A percentile compares a stretch with the other conserved stretches of the same genome.
phyloP scores from a whole-genome alignment of 2,329 filamentous ascomycete genomes.

The Fusarium graminum region DNA sequence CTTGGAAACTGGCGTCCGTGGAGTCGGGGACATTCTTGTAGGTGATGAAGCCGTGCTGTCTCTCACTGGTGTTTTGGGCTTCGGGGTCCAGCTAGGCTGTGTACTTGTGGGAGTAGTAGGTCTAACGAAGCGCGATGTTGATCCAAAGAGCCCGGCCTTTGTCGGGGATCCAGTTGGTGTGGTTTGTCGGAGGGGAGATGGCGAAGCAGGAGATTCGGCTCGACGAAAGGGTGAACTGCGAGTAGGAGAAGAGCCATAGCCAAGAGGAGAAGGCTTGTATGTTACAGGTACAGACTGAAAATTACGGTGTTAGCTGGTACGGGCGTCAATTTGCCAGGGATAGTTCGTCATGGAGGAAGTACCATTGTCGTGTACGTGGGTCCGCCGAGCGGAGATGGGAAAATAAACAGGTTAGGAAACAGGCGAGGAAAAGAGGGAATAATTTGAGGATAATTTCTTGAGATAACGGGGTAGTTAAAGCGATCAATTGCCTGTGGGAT shows the following conservation, averaged over 20 bases:
- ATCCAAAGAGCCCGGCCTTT: conserved; percentile 54
- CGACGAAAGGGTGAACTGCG: conserved; percentile 75
- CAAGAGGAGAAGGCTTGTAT: conserved; percentile 79
- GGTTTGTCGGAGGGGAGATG: conserved; percentile 73
- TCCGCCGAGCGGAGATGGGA: conserved; percentile 42
- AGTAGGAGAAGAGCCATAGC: conserved; percentile 72
- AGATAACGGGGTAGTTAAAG: conserved; percentile 3
- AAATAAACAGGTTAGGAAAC: conserved; percentile 39
- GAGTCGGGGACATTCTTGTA: conserved; percentile 53
- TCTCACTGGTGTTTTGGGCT: conserved; percentile 46
- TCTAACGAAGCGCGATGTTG: conserved; percentile 54
- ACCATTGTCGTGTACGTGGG: conserved; percentile 53
- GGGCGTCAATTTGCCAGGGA: conserved; percentile 42
- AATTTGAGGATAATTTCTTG: conserved; percentile 18
- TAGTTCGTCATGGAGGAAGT: conserved; percentile 46
- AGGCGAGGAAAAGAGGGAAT: conserved; percentile 14
- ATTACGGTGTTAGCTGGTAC: conserved; percentile 48
- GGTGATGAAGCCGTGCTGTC: conserved; percentile 43
- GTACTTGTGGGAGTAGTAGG: conserved; percentile 56
- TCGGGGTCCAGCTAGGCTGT: conserved; percentile 55
- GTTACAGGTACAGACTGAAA: conserved; percentile 66
- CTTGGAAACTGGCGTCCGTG: conserved; percentile 52
- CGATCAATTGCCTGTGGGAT: conserved; percentile 19
- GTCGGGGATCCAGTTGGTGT: conserved; percentile 74
- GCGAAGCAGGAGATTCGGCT: conserved; percentile 73